Conservation (phyloP, 345 rosid species). For the Chamaenerion angustifolium region DNA sequence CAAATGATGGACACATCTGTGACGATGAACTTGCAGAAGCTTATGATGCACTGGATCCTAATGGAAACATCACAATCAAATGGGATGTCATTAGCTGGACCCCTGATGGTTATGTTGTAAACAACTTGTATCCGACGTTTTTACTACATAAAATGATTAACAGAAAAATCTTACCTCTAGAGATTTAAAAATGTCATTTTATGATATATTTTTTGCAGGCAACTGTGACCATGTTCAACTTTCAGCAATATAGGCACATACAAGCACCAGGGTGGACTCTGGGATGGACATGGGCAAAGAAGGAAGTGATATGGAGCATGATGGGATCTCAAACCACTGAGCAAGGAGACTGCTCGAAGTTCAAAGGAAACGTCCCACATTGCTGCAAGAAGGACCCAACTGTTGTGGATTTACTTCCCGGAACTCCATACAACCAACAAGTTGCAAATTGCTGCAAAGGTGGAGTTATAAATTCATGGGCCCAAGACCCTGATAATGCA, state of each 20-base stretch:
- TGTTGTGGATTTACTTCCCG: constrained; percentile 74
- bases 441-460: constrained; percentile 91
- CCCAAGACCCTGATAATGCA: constrained; percentile 60
- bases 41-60: constrained; percentile 84
- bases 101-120: constrained; percentile 90
- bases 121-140: constrained; percentile 8
- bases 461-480: constrained; percentile 74
- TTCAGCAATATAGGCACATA: constrained; percentile 79
- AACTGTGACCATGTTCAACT: constrained; percentile 66
- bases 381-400: constrained; percentile 80
- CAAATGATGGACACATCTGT: too few relatives aligned
- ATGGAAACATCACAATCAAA: constrained; percentile 82
- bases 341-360: constrained; percentile 90
- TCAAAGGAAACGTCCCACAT: constrained; percentile 64
- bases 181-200: neutral
- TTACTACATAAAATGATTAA: neutral
- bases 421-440: constrained; percentile 79
- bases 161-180: too few relatives aligned
- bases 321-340: constrained; percentile 66
- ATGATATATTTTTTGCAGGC: constrained; percentile 29
- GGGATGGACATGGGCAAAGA: constrained; percentile 89
- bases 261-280: constrained; percentile 81
- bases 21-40: constrained; percentile 37
- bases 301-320: constrained; percentile 86
- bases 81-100: constrained; percentile 94